phyloP scores from a whole-genome alignment of 768 basidiomycete genomes.

The Tulasnella calospora region DNA sequence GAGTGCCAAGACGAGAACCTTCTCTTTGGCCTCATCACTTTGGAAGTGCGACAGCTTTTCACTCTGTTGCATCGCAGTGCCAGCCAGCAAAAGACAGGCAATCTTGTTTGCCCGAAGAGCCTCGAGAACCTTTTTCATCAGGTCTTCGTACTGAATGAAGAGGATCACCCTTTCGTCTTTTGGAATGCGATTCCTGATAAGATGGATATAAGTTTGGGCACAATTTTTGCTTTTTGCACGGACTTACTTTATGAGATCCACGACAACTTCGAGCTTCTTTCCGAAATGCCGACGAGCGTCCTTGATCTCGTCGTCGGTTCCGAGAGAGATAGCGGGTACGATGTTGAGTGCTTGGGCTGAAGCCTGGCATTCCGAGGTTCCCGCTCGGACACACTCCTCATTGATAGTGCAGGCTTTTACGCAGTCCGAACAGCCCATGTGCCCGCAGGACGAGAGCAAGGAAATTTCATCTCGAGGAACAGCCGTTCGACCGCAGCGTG shows the following conservation, averaged over 20 bases:
- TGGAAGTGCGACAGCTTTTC: constrained; percentile 85
- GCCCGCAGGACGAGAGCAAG: constrained; percentile 87
- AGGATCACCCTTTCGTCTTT: constrained; percentile 78
- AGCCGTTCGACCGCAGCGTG: constrained; percentile 51
- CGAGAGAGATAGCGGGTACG: constrained; percentile 71
- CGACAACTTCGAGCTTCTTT: constrained; percentile 72
- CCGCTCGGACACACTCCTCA: constrained; percentile 69
- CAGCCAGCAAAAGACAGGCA: constrained; percentile 74
- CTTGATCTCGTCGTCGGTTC: constrained; percentile 69
- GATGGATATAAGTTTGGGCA: neutral
- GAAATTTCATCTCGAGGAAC: constrained; percentile 66
- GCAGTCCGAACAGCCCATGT: constrained; percentile 74
- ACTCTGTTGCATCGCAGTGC: constrained; percentile 69
- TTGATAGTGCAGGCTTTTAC: constrained; percentile 66
- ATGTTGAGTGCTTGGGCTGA: constrained; percentile 78
- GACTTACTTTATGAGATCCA: constrained; percentile 66
- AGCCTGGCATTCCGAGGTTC: constrained; percentile 65
- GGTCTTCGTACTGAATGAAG: constrained; percentile 94
- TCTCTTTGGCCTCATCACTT: constrained; percentile 59
- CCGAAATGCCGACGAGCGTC: constrained; percentile 74
- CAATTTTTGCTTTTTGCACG: neutral
- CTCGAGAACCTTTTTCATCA: constrained; percentile 85
- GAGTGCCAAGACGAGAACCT: constrained; percentile 81
- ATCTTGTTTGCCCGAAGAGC: constrained; percentile 69
- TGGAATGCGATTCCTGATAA: constrained; percentile 56